These are phyloP conservation scores for Fonsecaea erecta DNA, from an alignment of 2,329 filamentous ascomycete species.

Conservation along the genomic window DNA sequence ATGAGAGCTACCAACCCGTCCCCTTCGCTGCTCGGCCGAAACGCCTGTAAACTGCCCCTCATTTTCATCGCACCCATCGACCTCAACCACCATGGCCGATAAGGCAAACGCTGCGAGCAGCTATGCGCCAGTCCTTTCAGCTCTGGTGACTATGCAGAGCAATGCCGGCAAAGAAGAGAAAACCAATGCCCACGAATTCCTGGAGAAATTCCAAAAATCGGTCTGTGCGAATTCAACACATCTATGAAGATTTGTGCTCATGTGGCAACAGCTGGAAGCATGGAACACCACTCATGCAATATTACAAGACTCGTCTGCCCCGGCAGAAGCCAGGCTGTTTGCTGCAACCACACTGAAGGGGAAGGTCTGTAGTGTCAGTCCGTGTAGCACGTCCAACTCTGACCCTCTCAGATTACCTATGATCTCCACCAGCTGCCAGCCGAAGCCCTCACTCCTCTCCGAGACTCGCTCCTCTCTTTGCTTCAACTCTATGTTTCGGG, in stretches of 20 bases:
- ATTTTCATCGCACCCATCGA: constrained; percentile 27
- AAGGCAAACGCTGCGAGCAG: constrained; percentile 67
- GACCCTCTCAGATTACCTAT: constrained; percentile 77
- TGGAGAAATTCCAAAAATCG: constrained; percentile 97
- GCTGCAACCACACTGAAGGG: constrained; percentile 96
- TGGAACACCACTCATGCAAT: constrained; percentile 89
- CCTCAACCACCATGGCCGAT: constrained; percentile 63
- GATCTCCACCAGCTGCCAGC: constrained; percentile 87
- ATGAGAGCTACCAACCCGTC: constrained; percentile 18
- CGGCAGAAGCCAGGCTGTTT: constrained; percentile 88
- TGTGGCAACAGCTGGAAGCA: constrained; percentile 61
- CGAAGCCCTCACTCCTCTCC: constrained; percentile 73
- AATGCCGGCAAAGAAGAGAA: constrained; percentile 81
- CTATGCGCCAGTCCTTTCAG: constrained; percentile 84
- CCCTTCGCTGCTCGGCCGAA: constrained; percentile 22
- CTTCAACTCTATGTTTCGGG: constrained; percentile 81
- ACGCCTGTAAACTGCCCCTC: constrained; percentile 24
- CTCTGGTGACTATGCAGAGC: constrained; percentile 87
- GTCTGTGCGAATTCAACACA: constrained; percentile 56
- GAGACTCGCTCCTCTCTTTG: constrained; percentile 81
- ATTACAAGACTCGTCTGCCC: constrained; percentile 74
- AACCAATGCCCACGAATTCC: constrained; percentile 85
- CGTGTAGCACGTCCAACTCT: constrained; percentile 11
- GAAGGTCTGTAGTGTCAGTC: constrained; percentile 68
- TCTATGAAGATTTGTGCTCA: constrained; percentile 33